These are phyloP conservation scores for Thalassia testudinum DNA, from an alignment of 116 monocot genomes.

Conservation along the genomic window DNA sequence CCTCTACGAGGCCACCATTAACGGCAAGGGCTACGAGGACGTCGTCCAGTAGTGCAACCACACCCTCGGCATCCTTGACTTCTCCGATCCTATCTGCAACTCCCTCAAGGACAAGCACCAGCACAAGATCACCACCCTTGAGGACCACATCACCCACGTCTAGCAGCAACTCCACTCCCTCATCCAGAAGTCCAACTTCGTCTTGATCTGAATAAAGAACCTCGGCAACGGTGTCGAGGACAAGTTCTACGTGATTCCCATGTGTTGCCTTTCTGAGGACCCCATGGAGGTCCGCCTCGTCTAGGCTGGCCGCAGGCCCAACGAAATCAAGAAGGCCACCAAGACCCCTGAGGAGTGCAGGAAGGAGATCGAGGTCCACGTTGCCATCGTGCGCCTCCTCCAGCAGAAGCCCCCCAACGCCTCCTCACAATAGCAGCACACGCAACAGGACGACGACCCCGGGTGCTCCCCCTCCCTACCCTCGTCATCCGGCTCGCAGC, in stretches of 20 bases:
- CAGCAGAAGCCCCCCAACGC: conserved; percentile 22
- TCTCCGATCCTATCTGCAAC: conserved; percentile 59
- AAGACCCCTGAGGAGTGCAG: conserved; percentile 85
- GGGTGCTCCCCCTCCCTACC: conserved; percentile 5
- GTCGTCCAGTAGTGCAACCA: conserved; percentile 68
- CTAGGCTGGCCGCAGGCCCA: conserved; percentile 37
- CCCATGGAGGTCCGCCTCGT: conserved; percentile 56
- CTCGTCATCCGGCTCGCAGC: conserved; percentile 15
- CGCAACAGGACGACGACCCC: conserved; percentile 18
- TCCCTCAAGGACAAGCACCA: conserved; percentile 31
- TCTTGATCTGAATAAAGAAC: conserved; percentile 80
- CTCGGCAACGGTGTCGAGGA: conserved; percentile 39
- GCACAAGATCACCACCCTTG: conserved; percentile 17
- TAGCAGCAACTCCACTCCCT: conserved; percentile 54
- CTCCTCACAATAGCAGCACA: background rate
- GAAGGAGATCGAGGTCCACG: conserved; percentile 85
- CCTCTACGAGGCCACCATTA: conserved; percentile 43
- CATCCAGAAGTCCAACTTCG: conserved; percentile 78
- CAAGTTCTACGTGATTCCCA: conserved; percentile 65
- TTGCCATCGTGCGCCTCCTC: conserved; percentile 62
- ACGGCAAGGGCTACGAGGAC: conserved; percentile 36
- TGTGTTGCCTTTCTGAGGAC: conserved; percentile 52
- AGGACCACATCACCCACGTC: conserved; percentile 46
- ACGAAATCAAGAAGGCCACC: conserved; percentile 86
- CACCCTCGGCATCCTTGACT: conserved; percentile 33